Conservation (phyloP, 1,284 basidiomycete species). For the Ustilago shanxiensis region DNA sequence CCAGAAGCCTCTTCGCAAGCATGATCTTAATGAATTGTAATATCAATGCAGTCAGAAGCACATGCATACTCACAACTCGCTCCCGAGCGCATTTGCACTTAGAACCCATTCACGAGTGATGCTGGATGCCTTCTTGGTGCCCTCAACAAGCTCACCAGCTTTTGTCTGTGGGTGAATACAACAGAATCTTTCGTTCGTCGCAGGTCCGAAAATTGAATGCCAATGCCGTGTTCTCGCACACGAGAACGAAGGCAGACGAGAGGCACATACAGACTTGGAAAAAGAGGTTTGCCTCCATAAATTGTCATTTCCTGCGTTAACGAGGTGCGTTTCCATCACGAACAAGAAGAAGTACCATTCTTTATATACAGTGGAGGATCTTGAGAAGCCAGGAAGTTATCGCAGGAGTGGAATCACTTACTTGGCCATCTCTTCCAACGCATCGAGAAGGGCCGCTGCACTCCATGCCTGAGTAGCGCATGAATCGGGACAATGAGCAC, state of each 20-base stretch:
- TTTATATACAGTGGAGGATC: neutral
- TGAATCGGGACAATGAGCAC: conserved; percentile 58
- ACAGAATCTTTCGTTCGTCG: neutral
- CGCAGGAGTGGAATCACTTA: conserved; percentile 11
- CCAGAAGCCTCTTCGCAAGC: conserved; percentile 22
- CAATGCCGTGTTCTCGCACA: neutral
- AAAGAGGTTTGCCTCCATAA: neutral
- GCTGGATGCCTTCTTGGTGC: no score
- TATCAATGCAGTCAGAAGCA: neutral
- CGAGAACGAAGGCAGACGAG: no score
- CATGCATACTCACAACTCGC: neutral
- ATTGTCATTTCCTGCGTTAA: neutral
- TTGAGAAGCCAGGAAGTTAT: neutral
- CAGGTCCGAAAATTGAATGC: no score
- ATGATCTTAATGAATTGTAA: conserved; percentile 12
- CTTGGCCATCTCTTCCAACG: conserved; percentile 55
- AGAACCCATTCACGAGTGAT: no score
- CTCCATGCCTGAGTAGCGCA: conserved; percentile 66
- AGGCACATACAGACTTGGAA: neutral
- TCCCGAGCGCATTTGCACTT: no score
- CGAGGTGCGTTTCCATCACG: neutral
- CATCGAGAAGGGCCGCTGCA: conserved; percentile 61
- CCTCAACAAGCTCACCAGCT: no score
- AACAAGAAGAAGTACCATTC: neutral
- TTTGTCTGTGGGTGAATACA: no score